Evolutionary conservation across 2,329 filamentous ascomycete genomes (phyloP).

Genomic region (Albifimbria verrucaria): DNA sequence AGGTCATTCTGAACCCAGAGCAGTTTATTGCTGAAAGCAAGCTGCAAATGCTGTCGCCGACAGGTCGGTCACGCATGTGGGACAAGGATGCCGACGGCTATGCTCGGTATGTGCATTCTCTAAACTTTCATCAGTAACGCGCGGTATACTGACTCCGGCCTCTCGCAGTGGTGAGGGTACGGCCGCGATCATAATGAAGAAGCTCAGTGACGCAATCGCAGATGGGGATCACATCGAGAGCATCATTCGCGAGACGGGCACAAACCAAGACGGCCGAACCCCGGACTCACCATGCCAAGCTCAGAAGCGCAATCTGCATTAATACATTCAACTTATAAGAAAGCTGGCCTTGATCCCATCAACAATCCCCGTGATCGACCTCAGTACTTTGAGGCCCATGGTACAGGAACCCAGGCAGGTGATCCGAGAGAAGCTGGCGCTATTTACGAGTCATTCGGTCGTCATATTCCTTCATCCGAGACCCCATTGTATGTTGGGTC

Average conservation of each 20-base stretch:
- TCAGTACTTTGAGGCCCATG: constrained; percentile 43
- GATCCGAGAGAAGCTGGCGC: constrained; percentile 41
- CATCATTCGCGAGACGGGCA: constrained; percentile 17
- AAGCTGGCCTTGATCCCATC: constrained; percentile 31
- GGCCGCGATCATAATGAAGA: constrained; percentile 42
- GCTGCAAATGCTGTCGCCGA: constrained; percentile 30
- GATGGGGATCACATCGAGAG: constrained; percentile 19
- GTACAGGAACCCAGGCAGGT: constrained; percentile 38
- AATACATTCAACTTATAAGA: constrained; percentile 33
- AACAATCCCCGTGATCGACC: constrained; percentile 22
- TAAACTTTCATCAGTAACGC: neutral
- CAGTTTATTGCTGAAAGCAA: neutral
- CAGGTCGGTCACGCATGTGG: constrained; percentile 33
- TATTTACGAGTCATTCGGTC: constrained; percentile 38
- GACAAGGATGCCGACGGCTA: constrained; percentile 45
- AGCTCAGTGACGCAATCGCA: constrained; percentile 36
- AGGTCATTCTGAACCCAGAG: constrained; percentile 11
- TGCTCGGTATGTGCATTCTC: constrained; percentile 42
- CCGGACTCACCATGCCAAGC: constrained; percentile 33
- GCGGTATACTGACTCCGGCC: constrained; percentile 22
- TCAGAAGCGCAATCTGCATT: constrained; percentile 35
- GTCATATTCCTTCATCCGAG: neutral
- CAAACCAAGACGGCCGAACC: constrained; percentile 16
- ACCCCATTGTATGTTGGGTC: constrained; percentile 12
- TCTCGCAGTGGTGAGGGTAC: constrained; percentile 14